A percentile compares a stretch with the other conserved stretches of the same genome.
Evolutionary conservation across 176 grass and related monocot species (phyloP).

Genomic region (Carex myosuroides): DNA sequence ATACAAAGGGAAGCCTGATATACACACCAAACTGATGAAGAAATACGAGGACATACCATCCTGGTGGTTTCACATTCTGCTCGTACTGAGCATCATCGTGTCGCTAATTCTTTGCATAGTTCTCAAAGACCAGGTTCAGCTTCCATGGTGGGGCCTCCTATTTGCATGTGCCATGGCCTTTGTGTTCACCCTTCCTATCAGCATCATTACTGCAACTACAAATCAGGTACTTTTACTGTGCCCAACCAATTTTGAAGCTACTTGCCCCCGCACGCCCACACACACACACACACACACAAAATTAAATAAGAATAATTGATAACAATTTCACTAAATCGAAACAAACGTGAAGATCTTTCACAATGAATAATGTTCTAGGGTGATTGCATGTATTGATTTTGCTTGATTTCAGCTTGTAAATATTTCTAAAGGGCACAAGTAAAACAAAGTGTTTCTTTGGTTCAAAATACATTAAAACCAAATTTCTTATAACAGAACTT

Average conservation of each 20-base stretch:
- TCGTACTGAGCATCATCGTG: constrained; percentile 21
- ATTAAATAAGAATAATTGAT: background rate
- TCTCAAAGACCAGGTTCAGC: constrained; percentile 68
- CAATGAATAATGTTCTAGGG: background rate
- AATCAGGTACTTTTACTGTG: constrained; percentile 42
- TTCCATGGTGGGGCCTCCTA: constrained; percentile 84
- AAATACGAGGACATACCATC: constrained; percentile 69
- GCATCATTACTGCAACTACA: constrained; percentile 78
- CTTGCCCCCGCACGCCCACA: no score
- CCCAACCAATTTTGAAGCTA: background rate
- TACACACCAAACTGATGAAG: constrained; percentile 78
- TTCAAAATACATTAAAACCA: background rate
- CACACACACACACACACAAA: background rate
- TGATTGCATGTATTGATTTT: background rate
- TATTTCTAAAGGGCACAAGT: background rate
- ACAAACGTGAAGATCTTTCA: background rate
- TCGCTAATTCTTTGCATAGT: constrained; percentile 60
- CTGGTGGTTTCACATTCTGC: constrained; percentile 73
- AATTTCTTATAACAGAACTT: background rate
- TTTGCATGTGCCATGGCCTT: constrained; percentile 66
- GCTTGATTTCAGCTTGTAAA: background rate
- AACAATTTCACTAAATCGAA: background rate
- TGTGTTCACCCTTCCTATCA: constrained; percentile 74
- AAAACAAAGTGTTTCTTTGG: background rate
- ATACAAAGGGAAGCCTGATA: constrained; percentile 53